Evolutionary conservation across 2,329 filamentous ascomycete species (phyloP), one percentile per base, ranked within the genome.

Genomic region (Gnomoniopsis smithogilvyi): DNA sequence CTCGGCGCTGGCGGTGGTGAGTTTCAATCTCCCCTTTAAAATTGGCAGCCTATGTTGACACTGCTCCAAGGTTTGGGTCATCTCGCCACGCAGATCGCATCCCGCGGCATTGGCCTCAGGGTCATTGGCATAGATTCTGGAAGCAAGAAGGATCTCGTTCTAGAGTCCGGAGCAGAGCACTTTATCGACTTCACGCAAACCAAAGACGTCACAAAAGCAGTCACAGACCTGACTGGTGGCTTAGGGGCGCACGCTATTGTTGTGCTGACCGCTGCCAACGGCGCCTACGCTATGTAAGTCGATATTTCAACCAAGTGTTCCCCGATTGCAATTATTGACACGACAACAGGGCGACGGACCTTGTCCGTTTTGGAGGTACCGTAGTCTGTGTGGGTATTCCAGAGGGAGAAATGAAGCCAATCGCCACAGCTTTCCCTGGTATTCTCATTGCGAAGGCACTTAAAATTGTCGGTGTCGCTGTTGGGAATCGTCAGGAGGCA

Each of bases 1-100:
- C 75, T 79, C 46, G 82, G 83, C 30, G 84, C 84, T 0, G 85
- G 85, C 48, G 84, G 85, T 60, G 85, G 86, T 88, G n/a, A 85
- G 87, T 36, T 84, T 88, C 73, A 70, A 88, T 11, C 12, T 33
- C 2, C 15, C 15, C 41, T 85, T 81, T 2, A 76, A 79, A n/a
- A 84, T 89, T 65, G 80, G 88, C 55, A 41, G 83, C 82, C 8
- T 73, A 76, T 36, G 71, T 74, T n/a, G 54, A 58, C 17, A 62
- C 45, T 50, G 14, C 21, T 2, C 2, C 17, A 11, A 59, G 62
- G 55, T n/a, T 59, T 61, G 22, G 59, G 53, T 3, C 59, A 59
- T 24, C 45, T 61, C 1, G 62, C 54, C 43, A 52, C 47, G 4
- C 58, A 63, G 52, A 56, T 61, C 11, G 61, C 61, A 11, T 47